A percentile compares a stretch with the other conserved stretches of the same genome.
Evolutionary conservation across 1,284 basidiomycete species (phyloP).

Genomic region (Cutaneotrichosporon cutaneum): DNA sequence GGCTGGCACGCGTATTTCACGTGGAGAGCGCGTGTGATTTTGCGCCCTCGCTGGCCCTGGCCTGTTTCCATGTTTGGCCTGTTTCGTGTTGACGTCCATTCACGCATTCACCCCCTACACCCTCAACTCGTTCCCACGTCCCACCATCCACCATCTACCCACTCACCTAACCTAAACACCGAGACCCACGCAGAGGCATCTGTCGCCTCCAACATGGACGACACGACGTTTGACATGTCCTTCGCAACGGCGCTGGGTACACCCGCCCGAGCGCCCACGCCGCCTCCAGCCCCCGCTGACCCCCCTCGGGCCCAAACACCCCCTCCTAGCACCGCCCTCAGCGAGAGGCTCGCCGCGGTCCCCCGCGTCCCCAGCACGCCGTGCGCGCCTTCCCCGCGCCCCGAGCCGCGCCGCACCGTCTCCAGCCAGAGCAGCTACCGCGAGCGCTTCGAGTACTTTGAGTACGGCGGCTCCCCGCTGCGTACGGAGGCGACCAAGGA

Average conservation of each 20-base stretch:
- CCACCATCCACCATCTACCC: background rate
- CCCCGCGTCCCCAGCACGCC: background rate
- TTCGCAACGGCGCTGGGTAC: background rate
- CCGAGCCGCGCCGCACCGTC: background rate
- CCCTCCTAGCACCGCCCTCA: background rate
- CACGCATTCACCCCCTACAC: background rate
- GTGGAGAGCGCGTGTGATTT: background rate
- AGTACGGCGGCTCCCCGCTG: background rate
- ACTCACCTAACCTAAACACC: background rate
- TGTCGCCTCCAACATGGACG: conserved; percentile 2
- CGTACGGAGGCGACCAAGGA: background rate
- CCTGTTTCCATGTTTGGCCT: background rate
- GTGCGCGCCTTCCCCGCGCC: background rate
- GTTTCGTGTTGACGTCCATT: background rate
- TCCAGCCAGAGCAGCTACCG: background rate
- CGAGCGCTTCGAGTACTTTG: background rate
- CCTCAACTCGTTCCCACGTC: background rate
- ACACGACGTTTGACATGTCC: conserved; percentile 5
- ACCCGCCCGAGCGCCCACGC: background rate
- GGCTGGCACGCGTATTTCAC: background rate
- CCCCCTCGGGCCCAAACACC: background rate
- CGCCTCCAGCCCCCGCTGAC: background rate
- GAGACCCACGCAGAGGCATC: background rate
- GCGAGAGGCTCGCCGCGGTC: background rate
- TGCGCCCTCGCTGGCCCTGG: background rate